These are phyloP conservation scores for Ogataea dorogensis DNA, from an alignment of 805 yeast species.

Conservation along the genomic window DNA sequence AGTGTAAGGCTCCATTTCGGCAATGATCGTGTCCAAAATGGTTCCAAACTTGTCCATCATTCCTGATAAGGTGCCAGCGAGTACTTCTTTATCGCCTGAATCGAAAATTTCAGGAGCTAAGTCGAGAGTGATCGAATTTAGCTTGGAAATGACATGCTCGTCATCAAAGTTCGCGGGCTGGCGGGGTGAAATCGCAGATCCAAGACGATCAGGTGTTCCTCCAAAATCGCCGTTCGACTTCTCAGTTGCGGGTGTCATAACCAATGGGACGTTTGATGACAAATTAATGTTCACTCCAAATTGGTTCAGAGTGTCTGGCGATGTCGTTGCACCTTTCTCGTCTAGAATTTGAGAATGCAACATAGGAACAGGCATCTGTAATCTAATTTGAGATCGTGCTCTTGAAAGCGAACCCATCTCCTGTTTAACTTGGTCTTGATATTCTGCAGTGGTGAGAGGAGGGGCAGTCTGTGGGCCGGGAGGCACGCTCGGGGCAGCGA, in stretches of 20 bases:
- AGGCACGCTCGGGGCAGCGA: slow-evolving; percentile 11
- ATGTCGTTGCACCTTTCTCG: slow-evolving; percentile 5
- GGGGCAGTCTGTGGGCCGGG: slow-evolving; percentile 34
- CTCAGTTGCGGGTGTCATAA: slow-evolving; percentile 83
- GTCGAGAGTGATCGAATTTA: slow-evolving; percentile 4
- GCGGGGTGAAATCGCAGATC: not conserved
- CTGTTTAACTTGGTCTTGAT: slow-evolving; percentile 18
- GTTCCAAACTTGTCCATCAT: slow-evolving; percentile 28
- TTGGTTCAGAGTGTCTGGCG: slow-evolving; percentile 32
- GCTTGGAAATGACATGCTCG: slow-evolving; percentile 1
- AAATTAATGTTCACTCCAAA: slow-evolving; percentile 55
- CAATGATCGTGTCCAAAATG: slow-evolving; percentile 32
- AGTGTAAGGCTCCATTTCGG: slow-evolving; percentile 20
- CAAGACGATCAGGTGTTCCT: slow-evolving; percentile 23
- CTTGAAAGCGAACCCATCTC: slow-evolving; percentile 25
- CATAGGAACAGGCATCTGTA: slow-evolving; percentile 75
- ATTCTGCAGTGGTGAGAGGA: slow-evolving; percentile 16
- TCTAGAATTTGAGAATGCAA: slow-evolving; percentile 14
- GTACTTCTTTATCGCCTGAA: slow-evolving; percentile 10
- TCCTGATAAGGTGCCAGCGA: slow-evolving; percentile 20
- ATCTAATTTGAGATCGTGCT: slow-evolving; percentile 54
- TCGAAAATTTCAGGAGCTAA: slow-evolving; percentile 5
- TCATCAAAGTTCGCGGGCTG: slow-evolving; percentile 5
- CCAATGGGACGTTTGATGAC: slow-evolving; percentile 60
- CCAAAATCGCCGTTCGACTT: slow-evolving; percentile 26